These are phyloP conservation scores for Penicillium bialowiezense DNA, from an alignment of 495 filamentous ascomycete genomes.

Conservation along the genomic window DNA sequence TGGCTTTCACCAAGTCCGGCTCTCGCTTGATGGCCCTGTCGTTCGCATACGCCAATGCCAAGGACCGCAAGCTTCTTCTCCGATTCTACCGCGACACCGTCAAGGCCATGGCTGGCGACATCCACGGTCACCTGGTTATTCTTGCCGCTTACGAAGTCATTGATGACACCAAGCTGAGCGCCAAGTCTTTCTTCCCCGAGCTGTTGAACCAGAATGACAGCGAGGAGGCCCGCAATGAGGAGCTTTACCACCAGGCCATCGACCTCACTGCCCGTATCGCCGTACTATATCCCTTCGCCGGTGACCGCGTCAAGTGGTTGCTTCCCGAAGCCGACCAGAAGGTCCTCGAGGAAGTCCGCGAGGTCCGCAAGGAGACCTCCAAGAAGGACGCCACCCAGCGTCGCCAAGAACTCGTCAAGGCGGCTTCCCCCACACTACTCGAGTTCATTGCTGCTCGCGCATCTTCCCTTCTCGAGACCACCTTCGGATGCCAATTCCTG, in stretches of 20 bases:
- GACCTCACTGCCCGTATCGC: constrained; percentile 73
- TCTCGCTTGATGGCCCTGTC: constrained; percentile 75
- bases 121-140: constrained; percentile 74
- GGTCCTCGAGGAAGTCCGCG: constrained; percentile 70
- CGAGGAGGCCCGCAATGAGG: constrained; percentile 54
- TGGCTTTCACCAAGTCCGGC: constrained; percentile 92
- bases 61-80: constrained; percentile 87
- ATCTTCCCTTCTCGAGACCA: constrained; percentile 61
- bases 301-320: constrained; percentile 68
- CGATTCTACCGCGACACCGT: constrained; percentile 83
- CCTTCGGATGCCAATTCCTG: constrained; percentile 84
- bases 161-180: constrained; percentile 87
- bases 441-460: constrained; percentile 67
- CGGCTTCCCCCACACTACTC: constrained; percentile 58
- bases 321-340: constrained; percentile 58
- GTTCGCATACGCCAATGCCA: constrained; percentile 79
- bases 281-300: constrained; percentile 79
- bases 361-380: constrained; percentile 71
- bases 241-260: constrained; percentile 60
- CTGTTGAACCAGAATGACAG: constrained; percentile 65
- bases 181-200: constrained; percentile 81
- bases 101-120: constrained; percentile 75
- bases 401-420: constrained; percentile 68
- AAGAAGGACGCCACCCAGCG: constrained; percentile 84
- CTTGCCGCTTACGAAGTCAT: constrained; percentile 84